These are phyloP conservation scores for Candida morakotiae DNA, from an alignment of 805 yeast genomes.

Conservation along the genomic window DNA sequence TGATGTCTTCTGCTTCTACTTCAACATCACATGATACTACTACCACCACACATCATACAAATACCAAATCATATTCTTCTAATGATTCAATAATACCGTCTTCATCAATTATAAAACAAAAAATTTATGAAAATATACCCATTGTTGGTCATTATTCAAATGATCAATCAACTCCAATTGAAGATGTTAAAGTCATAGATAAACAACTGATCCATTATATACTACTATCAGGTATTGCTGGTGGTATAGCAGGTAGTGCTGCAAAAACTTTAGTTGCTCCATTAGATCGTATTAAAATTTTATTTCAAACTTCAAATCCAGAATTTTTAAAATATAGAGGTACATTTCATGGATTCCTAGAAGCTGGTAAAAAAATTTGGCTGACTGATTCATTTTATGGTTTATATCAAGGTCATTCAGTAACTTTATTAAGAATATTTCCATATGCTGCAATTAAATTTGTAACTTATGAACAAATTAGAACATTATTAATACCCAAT, in stretches of 20 bases:
- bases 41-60: not conserved
- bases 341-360: conserved; percentile 66
- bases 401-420: conserved; percentile 92
- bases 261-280: conserved; percentile 97
- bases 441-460: conserved; percentile 98
- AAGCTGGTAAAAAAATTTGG: conserved; percentile 69
- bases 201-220: conserved; percentile 77
- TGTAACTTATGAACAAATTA: conserved; percentile 90
- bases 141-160: conserved; percentile 11
- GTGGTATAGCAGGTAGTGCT: conserved; percentile 94
- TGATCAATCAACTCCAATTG: conserved; percentile 28
- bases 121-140: conserved; percentile 4
- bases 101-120: not conserved
- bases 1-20: conserved; percentile 1
- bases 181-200: conserved; percentile 39
- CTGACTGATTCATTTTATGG: conserved; percentile 71
- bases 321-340: conserved; percentile 80
- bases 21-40: not conserved
- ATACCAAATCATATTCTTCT: not conserved
- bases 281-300: conserved; percentile 86
- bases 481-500: conserved; percentile 73
- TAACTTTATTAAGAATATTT: conserved; percentile 83
- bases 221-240: conserved; percentile 81
- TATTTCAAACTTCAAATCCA: conserved; percentile 94
- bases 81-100: conserved; percentile 3